Conservation (phyloP, 169 alveolate genomes). For the Eimeria falciformis region DNA sequence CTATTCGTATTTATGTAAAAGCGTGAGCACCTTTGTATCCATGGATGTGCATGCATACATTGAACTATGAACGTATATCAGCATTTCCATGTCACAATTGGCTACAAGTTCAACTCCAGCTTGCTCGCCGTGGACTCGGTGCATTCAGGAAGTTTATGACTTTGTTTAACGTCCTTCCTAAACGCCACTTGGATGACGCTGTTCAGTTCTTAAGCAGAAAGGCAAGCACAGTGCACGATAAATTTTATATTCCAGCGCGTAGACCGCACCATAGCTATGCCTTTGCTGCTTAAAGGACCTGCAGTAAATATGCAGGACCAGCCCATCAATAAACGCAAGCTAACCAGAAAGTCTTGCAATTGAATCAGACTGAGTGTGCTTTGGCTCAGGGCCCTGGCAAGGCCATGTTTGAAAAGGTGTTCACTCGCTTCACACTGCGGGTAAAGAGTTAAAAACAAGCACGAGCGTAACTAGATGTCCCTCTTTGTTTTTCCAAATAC, state of each 20-base stretch:
- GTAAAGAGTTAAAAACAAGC: not conserved
- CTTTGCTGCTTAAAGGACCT: not conserved
- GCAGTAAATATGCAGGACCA: not conserved
- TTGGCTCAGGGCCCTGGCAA: conserved; percentile 14
- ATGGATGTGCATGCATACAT: no score
- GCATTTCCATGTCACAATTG: no score
- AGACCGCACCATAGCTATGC: not conserved
- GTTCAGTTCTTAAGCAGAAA: not conserved
- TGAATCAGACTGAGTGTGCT: not conserved
- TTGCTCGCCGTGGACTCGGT: not conserved
- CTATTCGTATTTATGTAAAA: not conserved
- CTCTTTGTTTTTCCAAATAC: no score
- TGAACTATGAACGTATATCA: no score
- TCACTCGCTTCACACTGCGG: not conserved
- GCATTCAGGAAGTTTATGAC: conserved; percentile 55
- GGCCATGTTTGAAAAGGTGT: not conserved
- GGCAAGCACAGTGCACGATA: not conserved
- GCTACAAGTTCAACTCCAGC: no score
- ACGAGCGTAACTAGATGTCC: no score
- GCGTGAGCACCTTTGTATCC: not conserved
- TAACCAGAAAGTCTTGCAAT: no score
- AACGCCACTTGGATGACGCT: conserved; percentile 28
- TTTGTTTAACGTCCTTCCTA: conserved; percentile 27
- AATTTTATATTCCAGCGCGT: no score
- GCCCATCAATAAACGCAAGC: not conserved